Base-by-base conservation (phyloP, 2,329 filamentous ascomycete genomes). In the Fusarium nodosum region DNA sequence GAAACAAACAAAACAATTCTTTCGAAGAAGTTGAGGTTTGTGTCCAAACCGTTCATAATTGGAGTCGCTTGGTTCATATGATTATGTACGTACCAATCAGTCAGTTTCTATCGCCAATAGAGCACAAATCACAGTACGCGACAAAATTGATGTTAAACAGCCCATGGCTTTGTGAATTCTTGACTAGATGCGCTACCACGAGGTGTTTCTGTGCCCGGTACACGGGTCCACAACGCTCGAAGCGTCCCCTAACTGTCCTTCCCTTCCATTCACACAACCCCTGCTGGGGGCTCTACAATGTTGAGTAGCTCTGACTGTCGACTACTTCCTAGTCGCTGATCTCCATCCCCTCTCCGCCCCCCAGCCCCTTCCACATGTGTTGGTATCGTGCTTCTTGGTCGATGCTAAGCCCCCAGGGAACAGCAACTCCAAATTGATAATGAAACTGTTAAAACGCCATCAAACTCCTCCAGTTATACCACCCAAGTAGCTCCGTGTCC, bases 361-460 rank as follows among this genome's bases (percentile, higher is more conserved):
- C 54, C 63, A 20, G 52, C 46, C 61, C 58, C 58, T 53, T 68
- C 61, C 62, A 51, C 58, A 60, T 63, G 63, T 72, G 59, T 68
- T 75, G 73, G 73, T 75, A 75, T 75, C 73, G 71, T 71, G 61
- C 63, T 72, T 71, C 60, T 68, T 69, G 66, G 64, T 39, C 55
- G 39, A 62, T 60, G 60, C 69, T 69, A 39, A 66, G 34, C 72
- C 60, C 72, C 72, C 70, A 66, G 72, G 70, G 72, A 72, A 74
- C 39, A 56, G 63, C 60, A 60, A 51, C 53, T 58, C 63, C 72
- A 74, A 74, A 60, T 39, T 68, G 61, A 55, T 59, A 56, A 69
- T 67, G 64, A 61, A 62, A 59, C 64, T 64, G 64, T 60, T 69
- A 56, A 46, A 73, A 74, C 73, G 71, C 73, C 73, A 46, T 64